Evolutionary conservation across 176 grass and related monocot genomes (phyloP), one percentile per base, ranked within the genome.

Genomic region (Coix lacrymajobi): DNA sequence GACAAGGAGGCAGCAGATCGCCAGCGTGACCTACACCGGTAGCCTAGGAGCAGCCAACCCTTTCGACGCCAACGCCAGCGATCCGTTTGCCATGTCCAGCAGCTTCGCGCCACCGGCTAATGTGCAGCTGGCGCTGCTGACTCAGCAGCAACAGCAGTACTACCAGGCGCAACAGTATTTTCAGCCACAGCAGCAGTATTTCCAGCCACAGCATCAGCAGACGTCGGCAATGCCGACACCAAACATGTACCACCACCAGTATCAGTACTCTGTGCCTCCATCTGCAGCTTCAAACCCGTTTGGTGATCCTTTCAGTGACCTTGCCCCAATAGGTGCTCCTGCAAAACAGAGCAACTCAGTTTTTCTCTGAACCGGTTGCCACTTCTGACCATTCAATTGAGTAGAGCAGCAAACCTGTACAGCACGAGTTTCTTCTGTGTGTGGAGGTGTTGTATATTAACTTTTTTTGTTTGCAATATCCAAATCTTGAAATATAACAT

Each of bases 1-100:
- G 39, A n/a, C 89, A 0, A 99, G 93, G 77, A 87, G 91, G 77
- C 91, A 90, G 73, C 96, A 94, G 77, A 92, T 99, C 8, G 65
- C 87, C 30, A 67, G 87, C 2, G 65, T 61, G 20, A 89, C 84
- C 40, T 91, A 92, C 62, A 45, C 34, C 1, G 84, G 95, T 1
- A 87, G 81, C 77, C 45, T 81, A 46, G 86, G 79, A 77, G 78
- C 79, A 33, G 36, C 91, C 36, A 90, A 92, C 65, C 91, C 93
- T 14, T 94, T 92, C 11, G 70, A 78, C 15, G 13, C 75, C 39
- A 76, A 77, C 28, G 93, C 71, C 29, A 76, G 66, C 19, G 96
- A 99, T 67, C 93, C 93, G 0, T 99, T 96, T 40, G 30, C 91
- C 61, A 83, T 90, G 87, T 96, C 89, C 25, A 85, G 80, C 41